Evolutionary conservation across 352 stramenopile genomes (phyloP).

Genomic region (Hyphochytrium catenoides): DNA sequence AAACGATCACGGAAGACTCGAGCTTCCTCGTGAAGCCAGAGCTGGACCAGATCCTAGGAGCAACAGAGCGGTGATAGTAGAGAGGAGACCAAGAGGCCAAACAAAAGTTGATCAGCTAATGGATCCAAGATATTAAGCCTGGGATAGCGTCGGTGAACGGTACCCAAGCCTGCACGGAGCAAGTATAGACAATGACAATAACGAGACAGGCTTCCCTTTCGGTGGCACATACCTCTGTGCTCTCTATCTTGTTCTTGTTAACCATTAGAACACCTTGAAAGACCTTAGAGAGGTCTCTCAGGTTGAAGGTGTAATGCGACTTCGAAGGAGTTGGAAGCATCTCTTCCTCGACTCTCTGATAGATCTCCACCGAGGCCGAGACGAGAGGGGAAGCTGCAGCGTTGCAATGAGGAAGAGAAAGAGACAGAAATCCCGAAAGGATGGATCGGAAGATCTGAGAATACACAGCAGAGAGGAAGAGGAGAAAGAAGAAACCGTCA

Average conservation of each 20-base stretch:
- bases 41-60: conserved; percentile 29
- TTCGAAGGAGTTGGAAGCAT: conserved; percentile 71
- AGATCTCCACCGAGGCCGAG: conserved; percentile 54
- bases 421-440: conserved; percentile 47
- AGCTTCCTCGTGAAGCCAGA: conserved; percentile 74
- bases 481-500: too few relatives aligned
- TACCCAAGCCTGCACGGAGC: too few relatives aligned
- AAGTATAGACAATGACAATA: too few relatives aligned
- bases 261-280: conserved; percentile 80
- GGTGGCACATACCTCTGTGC: too few relatives aligned
- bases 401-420: conserved; percentile 42
- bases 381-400: conserved; percentile 57
- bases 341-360: conserved; percentile 57
- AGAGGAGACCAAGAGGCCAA: too few relatives aligned
- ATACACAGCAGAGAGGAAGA: too few relatives aligned
- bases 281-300: conserved; percentile 73
- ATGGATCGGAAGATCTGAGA: conserved; percentile 74
- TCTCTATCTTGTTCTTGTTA: conserved; percentile 38
- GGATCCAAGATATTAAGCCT: too few relatives aligned
- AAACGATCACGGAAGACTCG: conserved; percentile 76
- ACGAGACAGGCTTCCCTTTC: too few relatives aligned
- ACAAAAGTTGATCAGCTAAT: too few relatives aligned
- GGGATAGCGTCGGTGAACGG: too few relatives aligned
- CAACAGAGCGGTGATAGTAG: too few relatives aligned
- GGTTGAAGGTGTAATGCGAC: conserved; percentile 82